A percentile compares a stretch with the other conserved stretches of the same genome.
These are phyloP conservation scores for Didymella exigua DNA, from an alignment of 2,329 filamentous ascomycete species.

Conservation along the genomic window DNA sequence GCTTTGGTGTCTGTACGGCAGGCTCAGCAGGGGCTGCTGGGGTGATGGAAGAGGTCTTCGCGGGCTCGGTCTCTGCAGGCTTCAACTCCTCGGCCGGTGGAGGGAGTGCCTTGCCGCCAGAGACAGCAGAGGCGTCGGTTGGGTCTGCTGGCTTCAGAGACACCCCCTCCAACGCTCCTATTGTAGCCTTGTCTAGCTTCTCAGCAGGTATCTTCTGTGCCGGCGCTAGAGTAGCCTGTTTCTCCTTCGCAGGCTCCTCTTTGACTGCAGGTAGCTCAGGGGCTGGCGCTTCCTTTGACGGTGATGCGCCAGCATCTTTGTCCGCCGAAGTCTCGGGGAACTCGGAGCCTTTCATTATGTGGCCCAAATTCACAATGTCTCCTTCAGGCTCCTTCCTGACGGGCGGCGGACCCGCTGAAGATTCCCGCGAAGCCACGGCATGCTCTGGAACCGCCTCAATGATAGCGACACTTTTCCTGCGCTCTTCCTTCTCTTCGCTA, in stretches of 20 bases:
- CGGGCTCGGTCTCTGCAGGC: conserved; percentile 8
- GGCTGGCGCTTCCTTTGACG: conserved; percentile 9
- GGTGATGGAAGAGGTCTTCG: not conserved
- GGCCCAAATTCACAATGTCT: conserved; percentile 40
- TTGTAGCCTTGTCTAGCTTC: conserved; percentile 53
- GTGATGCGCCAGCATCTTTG: conserved; percentile 8
- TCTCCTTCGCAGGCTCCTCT: conserved; percentile 8
- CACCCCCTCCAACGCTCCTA: conserved; percentile 51
- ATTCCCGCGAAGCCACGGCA: conserved; percentile 49
- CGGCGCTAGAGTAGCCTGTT: not conserved
- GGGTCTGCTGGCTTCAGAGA: conserved; percentile 50
- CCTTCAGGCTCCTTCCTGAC: conserved; percentile 34
- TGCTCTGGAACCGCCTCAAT: conserved; percentile 51
- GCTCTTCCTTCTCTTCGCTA: conserved; percentile 48
- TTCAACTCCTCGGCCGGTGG: conserved; percentile 36
- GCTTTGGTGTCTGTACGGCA: conserved; percentile 20
- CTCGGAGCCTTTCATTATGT: conserved; percentile 46
- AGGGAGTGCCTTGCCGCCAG: conserved; percentile 47
- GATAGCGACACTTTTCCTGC: conserved; percentile 44
- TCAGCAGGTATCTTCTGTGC: conserved; percentile 33
- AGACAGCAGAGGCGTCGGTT: conserved; percentile 43
- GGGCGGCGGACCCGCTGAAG: conserved; percentile 44
- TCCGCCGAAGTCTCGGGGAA: conserved; percentile 35
- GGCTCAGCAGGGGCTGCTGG: conserved; percentile 4
- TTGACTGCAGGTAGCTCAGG: conserved; percentile 11